Evolutionary conservation across 1,284 basidiomycete species (phyloP), one percentile per base, ranked within the genome.

Genomic region (Cystobasidiaceae sp.): DNA sequence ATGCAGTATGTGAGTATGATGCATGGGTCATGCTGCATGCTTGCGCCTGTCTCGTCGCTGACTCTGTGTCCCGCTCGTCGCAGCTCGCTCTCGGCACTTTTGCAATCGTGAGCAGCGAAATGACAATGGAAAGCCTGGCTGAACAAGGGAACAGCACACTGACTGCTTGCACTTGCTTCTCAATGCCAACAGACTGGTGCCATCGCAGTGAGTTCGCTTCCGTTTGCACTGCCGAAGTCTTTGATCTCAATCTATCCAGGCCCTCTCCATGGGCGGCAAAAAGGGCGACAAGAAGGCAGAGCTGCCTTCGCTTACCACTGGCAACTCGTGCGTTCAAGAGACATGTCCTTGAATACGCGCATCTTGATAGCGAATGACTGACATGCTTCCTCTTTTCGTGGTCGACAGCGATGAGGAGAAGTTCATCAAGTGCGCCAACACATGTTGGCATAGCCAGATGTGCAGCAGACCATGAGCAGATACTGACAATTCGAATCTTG

Each of bases 71-170:
- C 7, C 23, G 21, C 23, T 8, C 54, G 4, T 30, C 25, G 39
- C 52, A 64, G 61, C 61, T 64, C 44, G 61, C 61, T 45, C 61
- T 64, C 39, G 52, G 61, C 41, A 64, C 61, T 44, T 64, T 64
- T 39, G 61, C 51, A 34, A n/a, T 64, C n/a, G 45, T 56, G 32
- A 37, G 54, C 4, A 39, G 15, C 32, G 41, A 9, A 9, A 15
- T 15, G 17, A 2, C 28, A 1, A 30, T 13, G 46, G 23, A 19
- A 3, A 9, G 46, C 46, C 3, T 19, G 9, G n/a, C 9, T 49
- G 46, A 45, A 6, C n/a, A n/a, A n/a, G n/a, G n/a, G n/a, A n/a
- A n/a, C n/a, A n/a, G n/a, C n/a, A n/a, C 7, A 45, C 43, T 45
- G 43, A 45, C 43, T 7, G 25, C 7, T 25, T 7, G 19, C 48